These are phyloP conservation scores for Neofusicoccum cordaticola DNA, from an alignment of 2,329 filamentous ascomycete genomes.

Conservation along the genomic window DNA sequence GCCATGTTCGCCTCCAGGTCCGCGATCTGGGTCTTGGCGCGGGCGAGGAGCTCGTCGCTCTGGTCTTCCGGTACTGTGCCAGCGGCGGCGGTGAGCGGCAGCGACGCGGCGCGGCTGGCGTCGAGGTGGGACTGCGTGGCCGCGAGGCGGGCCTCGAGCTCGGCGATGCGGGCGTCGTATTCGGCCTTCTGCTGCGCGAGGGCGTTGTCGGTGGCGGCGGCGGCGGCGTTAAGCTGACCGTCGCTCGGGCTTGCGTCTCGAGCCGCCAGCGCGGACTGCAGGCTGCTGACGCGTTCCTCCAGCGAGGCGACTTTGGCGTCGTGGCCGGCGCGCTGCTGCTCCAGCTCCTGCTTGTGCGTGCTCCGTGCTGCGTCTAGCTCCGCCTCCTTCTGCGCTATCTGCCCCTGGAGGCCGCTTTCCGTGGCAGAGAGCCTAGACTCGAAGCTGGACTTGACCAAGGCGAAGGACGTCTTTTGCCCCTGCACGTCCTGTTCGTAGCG, in stretches of 20 bases:
- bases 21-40: neutral
- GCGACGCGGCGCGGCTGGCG: neutral
- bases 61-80: neutral
- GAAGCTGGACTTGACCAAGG: conserved; percentile 11
- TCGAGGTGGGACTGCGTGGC: conserved; percentile 5
- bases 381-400: conserved; percentile 7
- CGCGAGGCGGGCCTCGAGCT: conserved; percentile 11
- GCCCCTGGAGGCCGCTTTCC: conserved; percentile 3
- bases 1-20: conserved; percentile 10
- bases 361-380: neutral
- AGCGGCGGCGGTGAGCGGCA: neutral
- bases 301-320: conserved; percentile 1
- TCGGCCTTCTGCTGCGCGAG: conserved; percentile 10
- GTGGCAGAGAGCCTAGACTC: conserved; percentile 5
- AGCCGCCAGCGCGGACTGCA: neutral
- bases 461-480: conserved; percentile 11
- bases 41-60: neutral
- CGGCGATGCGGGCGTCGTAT: conserved; percentile 12
- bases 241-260: neutral
- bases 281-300: neutral
- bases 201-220: neutral
- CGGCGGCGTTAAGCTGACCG: too few relatives aligned
- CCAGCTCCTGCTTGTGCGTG: neutral
- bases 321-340: conserved; percentile 10
- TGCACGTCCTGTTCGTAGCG: conserved; percentile 1